These are phyloP conservation scores for Biancaea sappan DNA, from an alignment of 306 rosid genomes.

Conservation along the genomic window DNA sequence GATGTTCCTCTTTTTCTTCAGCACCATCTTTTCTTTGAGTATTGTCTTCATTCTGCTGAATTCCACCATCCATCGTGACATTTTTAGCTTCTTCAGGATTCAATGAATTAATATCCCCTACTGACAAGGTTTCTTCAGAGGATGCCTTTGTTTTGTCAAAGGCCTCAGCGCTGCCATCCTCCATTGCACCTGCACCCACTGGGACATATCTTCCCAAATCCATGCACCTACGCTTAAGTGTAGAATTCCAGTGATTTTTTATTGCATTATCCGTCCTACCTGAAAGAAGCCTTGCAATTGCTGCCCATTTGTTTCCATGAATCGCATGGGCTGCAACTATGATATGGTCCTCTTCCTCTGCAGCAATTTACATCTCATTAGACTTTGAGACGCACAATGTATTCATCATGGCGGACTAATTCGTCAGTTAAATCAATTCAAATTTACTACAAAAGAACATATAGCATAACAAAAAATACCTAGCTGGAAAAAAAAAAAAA, in stretches of 20 bases:
- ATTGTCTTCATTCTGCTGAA: slow-evolving; percentile 25
- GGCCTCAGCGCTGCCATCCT: slow-evolving; percentile 46
- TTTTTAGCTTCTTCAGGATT: slow-evolving; percentile 43
- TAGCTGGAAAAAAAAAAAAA: background rate
- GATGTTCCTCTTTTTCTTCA: slow-evolving; percentile 39
- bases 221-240: slow-evolving; percentile 61
- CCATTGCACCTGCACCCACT: slow-evolving; percentile 30
- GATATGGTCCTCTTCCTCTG: slow-evolving; percentile 70
- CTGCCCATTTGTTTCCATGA: slow-evolving; percentile 87
- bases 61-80: slow-evolving; percentile 33
- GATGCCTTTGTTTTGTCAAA: slow-evolving; percentile 60
- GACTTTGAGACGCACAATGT: background rate
- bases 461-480: background rate
- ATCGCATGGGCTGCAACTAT: slow-evolving; percentile 70
- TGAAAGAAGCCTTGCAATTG: slow-evolving; percentile 74
- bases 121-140: slow-evolving; percentile 68
- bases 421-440: background rate
- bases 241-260: slow-evolving; percentile 85
- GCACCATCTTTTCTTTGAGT: slow-evolving; percentile 35
- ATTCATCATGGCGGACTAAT: slow-evolving; percentile 18
- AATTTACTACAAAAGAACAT: background rate
- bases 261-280: slow-evolving; percentile 85
- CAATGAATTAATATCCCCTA: slow-evolving; percentile 45
- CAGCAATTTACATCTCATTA: slow-evolving; percentile 35
- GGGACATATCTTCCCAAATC: slow-evolving; percentile 41